A percentile compares a stretch with the other conserved stretches of the same genome.
phyloP scores from a whole-genome alignment of 768 basidiomycete species.

The Naematelia encephala region DNA sequence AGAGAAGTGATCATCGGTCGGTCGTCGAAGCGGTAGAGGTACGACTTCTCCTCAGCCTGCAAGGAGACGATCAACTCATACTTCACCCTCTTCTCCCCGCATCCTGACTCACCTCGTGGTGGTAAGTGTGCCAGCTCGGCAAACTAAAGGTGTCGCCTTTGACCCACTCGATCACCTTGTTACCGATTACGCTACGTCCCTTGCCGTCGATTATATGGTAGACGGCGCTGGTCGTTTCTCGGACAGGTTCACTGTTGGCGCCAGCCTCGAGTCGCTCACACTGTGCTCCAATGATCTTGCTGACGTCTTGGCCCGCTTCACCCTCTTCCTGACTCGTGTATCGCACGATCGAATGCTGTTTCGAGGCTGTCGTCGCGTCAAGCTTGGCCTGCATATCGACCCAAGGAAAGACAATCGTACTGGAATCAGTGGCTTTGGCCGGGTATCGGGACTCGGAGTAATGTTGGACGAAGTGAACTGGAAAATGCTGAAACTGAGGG shows the following conservation, averaged over 20 bases:
- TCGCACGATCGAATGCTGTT: conserved; percentile 5
- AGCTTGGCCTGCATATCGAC: conserved; percentile 14
- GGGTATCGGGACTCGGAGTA: conserved; percentile 17
- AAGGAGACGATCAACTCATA: neutral
- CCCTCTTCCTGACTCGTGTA: conserved; percentile 11
- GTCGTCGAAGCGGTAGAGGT: conserved; percentile 19
- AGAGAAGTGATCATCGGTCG: conserved; percentile 14
- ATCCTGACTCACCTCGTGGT: conserved; percentile 13
- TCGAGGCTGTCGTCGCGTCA: conserved; percentile 5
- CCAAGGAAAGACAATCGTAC: conserved; percentile 16
- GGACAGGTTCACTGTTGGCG: neutral
- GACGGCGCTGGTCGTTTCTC: conserved; percentile 15
- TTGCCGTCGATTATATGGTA: conserved; percentile 19
- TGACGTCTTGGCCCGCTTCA: conserved; percentile 17
- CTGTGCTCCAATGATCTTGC: conserved; percentile 13
- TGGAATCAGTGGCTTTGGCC: conserved; percentile 6
- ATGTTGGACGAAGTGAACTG: conserved; percentile 19
- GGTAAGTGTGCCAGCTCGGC: conserved; percentile 17
- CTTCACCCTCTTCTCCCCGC: neutral
- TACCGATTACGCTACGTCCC: conserved; percentile 12
- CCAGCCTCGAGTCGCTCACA: conserved; percentile 17
- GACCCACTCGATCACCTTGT: conserved; percentile 15
- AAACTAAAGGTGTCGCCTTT: conserved; percentile 18
- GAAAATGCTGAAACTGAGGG: conserved; percentile 21
- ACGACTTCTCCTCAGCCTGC: conserved; percentile 7